Conservation (phyloP, 345 rosid genomes). For the Murraya koenigii region DNA sequence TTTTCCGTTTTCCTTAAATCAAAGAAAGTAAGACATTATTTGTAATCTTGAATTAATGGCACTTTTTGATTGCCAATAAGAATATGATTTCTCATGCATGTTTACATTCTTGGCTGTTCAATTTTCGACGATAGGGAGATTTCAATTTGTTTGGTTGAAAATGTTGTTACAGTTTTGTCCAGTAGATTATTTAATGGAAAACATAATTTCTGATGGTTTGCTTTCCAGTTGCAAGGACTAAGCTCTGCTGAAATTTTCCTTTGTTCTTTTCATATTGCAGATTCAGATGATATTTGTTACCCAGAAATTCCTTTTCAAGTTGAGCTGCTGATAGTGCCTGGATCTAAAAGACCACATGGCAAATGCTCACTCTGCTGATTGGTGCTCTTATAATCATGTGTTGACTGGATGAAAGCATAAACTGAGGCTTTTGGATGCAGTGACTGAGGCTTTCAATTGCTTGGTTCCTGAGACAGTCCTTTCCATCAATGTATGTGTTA, state of each 20-base stretch:
- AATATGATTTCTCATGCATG: background rate
- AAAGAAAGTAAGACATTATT: background rate
- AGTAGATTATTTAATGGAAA: background rate
- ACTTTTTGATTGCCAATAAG: background rate
- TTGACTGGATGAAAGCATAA: background rate
- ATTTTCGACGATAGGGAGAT: background rate
- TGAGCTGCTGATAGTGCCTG: background rate
- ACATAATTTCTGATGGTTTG: background rate
- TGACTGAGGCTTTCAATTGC: background rate
- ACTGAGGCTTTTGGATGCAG: background rate
- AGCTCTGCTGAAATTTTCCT: background rate
- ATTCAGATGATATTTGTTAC: slow-evolving; percentile 4
- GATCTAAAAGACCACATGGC: background rate
- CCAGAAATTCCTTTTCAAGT: background rate
- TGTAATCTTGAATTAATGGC: background rate
- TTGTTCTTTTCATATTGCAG: background rate
- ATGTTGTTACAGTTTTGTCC: background rate
- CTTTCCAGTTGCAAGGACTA: too few relatives aligned
- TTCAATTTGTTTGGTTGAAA: background rate
- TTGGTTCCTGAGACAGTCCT: background rate
- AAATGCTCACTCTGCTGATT: background rate
- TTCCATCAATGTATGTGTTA: background rate
- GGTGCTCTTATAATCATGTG: background rate
- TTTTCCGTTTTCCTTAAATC: background rate
- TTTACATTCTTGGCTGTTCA: background rate